Conservation (phyloP, 1,284 basidiomycete species). For the Dichomitus squalens region DNA sequence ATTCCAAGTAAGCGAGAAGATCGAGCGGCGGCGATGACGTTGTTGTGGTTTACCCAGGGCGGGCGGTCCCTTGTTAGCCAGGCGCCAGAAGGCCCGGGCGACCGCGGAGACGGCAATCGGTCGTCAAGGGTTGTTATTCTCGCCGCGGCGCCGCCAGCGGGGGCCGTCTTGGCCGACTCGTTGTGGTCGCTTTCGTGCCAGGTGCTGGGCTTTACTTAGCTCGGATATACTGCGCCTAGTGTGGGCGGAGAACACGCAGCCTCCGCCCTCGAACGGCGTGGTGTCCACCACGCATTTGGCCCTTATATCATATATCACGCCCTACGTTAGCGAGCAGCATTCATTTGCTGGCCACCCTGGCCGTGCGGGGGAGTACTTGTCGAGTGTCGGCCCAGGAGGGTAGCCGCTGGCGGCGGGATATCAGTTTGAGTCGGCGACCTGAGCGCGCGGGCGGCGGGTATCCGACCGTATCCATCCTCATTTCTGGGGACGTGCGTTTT, state of each 20-base stretch:
- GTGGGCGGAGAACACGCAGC: conserved; percentile 20
- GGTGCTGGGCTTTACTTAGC: conserved; percentile 12
- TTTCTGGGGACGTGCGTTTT: conserved; percentile 9
- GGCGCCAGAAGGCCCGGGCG: conserved; percentile 11
- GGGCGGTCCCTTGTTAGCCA: conserved; percentile 15
- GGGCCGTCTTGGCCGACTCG: conserved; percentile 9
- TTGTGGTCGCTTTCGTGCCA: not conserved
- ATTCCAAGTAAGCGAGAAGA: conserved; percentile 15
- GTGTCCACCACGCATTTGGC: conserved; percentile 13
- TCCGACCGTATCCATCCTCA: conserved; percentile 13
- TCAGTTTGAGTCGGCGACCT: conserved; percentile 24
- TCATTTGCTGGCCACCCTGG: conserved; percentile 1
- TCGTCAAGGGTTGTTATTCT: conserved; percentile 18
- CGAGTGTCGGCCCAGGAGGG: conserved; percentile 14
- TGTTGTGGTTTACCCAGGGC: conserved; percentile 20
- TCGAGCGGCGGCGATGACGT: conserved; percentile 22
- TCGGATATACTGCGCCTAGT: conserved; percentile 6
- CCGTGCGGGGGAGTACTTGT: not conserved
- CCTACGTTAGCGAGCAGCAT: conserved; percentile 7
- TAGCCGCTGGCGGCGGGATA: conserved; percentile 24
- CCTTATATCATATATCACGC: conserved; percentile 23
- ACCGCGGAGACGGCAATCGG: conserved; percentile 22
- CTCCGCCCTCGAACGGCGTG: conserved; percentile 20
- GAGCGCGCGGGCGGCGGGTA: conserved; percentile 14
- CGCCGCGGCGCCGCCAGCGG: conserved; percentile 5